Base-by-base conservation (phyloP, 306 rosid genomes). In the Nissolia schottii region DNA sequence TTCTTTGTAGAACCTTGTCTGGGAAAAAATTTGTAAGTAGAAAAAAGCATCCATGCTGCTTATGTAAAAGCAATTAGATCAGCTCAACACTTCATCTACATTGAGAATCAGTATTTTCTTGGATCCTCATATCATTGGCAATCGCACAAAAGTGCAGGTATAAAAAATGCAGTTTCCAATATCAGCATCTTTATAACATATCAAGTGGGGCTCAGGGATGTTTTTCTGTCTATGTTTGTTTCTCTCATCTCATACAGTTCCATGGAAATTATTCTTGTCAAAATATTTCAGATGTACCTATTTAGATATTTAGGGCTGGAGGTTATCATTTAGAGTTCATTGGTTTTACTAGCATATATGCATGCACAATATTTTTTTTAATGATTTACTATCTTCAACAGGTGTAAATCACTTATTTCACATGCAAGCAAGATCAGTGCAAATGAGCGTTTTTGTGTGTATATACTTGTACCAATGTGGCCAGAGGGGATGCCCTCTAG, bases 51-150 rank as follows among this genome's bases (percentile, higher is more conserved):
- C 35, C 96, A 87, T 70, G 45, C 62, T 24, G 92, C 92, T 34
- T 89, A 89, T 71, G 76, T 87, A 49, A 87, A 70, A 67, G 90
- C 88, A 13, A 89, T 87, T 69, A 80, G 96, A 81, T 83, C 90
- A 2, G 96, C 96, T 9, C 81, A 89, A 28, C 92, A 75, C 71
- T 89, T 85, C 37, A 23, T 89, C 79, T 85, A 89, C 73, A 83
- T 89, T 7, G 86, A 82, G 78, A 82, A 78, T 64, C 96, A 89
- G 54, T 89, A 87, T 70, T 89, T 89, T 54, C 73, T 89, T 75
- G 96, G 96, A 57, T 89, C 96, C 35, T 89, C 96, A 2, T 89
- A 77, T 65, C 77, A 75, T 28, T 89, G 96, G 96, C 90, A 88
- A 2, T 64, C 92, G 4, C 85, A 87, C 82, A 84, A 83, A 80